A percentile compares a stretch with the other conserved stretches of the same genome.
Evolutionary conservation across 169 alveolate genomes (phyloP).

Genomic region (Eimeria maxima): DNA sequence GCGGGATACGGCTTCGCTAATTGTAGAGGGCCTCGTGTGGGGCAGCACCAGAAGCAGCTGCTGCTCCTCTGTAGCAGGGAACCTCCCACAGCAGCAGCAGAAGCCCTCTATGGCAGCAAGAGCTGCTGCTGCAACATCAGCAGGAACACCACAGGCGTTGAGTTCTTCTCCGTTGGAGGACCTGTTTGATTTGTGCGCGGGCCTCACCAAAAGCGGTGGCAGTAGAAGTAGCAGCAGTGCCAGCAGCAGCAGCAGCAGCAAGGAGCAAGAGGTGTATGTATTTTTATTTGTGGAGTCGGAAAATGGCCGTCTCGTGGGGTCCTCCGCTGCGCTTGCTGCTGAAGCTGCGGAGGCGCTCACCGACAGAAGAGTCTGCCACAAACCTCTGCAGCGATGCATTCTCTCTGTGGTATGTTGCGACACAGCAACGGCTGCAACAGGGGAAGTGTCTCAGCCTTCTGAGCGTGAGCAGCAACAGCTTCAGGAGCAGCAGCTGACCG

Average conservation of each 20-base stretch:
- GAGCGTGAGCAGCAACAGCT: not conserved
- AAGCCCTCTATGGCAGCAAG: not conserved
- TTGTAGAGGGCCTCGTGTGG: conserved; percentile 15
- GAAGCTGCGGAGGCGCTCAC: conserved; percentile 22
- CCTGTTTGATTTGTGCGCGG: conserved; percentile 4
- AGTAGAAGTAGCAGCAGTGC: not conserved
- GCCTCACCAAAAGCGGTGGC: no score
- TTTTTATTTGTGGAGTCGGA: not conserved
- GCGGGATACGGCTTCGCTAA: conserved; percentile 33
- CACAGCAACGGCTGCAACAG: not conserved
- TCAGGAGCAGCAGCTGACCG: conserved; percentile 3
- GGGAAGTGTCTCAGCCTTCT: no score
- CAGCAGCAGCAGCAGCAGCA: conserved; percentile 4
- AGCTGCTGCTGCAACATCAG: not conserved
- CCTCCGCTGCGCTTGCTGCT: conserved; percentile 39
- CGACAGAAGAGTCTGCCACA: not conserved
- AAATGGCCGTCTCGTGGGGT: conserved; percentile 10
- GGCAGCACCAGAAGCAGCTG: conserved; percentile 16
- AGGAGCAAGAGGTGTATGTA: not conserved
- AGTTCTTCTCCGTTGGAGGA: not conserved
- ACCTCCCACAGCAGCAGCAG: conserved; percentile 9
- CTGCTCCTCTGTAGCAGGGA: not conserved
- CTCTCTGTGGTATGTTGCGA: conserved; percentile 22
- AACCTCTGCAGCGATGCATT: not conserved
- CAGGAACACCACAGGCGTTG: conserved; percentile 22